Evolutionary conservation across 106 monocot species (phyloP).

Genomic region (Dendrobium chrysotoxum): DNA sequence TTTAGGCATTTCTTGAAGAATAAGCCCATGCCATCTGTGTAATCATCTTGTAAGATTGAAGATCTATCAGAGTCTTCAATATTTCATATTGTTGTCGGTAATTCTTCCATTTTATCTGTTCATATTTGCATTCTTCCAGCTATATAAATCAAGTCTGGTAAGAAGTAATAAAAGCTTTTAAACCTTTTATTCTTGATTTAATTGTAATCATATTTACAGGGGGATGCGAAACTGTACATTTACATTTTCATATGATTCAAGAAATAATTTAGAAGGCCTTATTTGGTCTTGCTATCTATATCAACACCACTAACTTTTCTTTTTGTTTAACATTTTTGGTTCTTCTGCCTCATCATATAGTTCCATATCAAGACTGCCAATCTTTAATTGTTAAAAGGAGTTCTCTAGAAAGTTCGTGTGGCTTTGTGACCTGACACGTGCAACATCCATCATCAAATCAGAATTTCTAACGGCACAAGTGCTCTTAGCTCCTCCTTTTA

Average conservation of each 20-base stretch:
- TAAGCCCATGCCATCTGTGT: constrained; percentile 47
- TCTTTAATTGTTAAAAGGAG: no score
- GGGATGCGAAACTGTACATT: background rate
- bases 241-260: background rate
- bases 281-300: no score
- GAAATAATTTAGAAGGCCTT: background rate
- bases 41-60: background rate
- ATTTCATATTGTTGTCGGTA: background rate
- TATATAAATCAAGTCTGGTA: background rate
- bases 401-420: no score
- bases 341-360: no score
- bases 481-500: no score
- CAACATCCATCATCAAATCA: no score
- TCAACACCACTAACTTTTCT: no score
- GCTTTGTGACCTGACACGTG: no score
- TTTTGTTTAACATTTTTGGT: no score
- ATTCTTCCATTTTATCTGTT: background rate
- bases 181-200: background rate
- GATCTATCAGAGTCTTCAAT: background rate
- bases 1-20: constrained; percentile 84
- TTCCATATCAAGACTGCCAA: no score
- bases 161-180: background rate
- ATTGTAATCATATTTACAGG: background rate
- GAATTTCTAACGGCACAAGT: no score
- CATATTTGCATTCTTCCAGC: background rate